Base-by-base conservation (phyloP, 2,329 filamentous ascomycete genomes). In the Aspergillus tubingensis region DNA sequence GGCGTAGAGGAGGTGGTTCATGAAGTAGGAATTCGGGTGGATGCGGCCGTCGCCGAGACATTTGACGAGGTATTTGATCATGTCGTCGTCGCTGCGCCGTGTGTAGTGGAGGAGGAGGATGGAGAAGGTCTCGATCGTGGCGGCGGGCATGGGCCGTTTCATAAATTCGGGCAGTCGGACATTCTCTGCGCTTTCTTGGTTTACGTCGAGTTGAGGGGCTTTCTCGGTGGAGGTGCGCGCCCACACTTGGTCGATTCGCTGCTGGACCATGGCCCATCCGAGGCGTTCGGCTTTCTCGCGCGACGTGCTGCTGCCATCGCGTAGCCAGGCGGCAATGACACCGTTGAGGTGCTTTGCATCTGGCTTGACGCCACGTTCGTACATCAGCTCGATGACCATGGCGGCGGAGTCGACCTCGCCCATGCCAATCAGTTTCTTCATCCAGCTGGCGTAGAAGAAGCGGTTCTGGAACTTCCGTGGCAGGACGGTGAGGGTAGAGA, bases 361-460 rank as follows among this genome's bases (percentile, higher is more conserved):
- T 2, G 91, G 87, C 59, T 82, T 81, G 36, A 92, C 84, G 1
- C 87, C 86, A 67, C 85, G 86, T 55, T 84, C 81, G 67, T 88
- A 86, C 89, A 96, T 94, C 64, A 92, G 82, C 13, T 89, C 84
- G 27, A 95, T 80, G 8, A 96, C 91, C 61, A 86, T 85, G 55
- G 85, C 82, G 3, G 91, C 91, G 2, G 88, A 89, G 59, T 90
- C 85, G 13, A 91, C 77, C 65, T 92, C 85, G 2, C 87, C 87
- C 60, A 88, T 85, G 15, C 88, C 88, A 58, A 96, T 90, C 8
- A 96, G 84, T 53, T 90, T 87, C 75, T 94, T 94, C 70, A 96
- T 83, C 93, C 92, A 96, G 68, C 91, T 93, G 36, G 89, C 90
- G 66, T 92, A 90, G 75, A 96, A 91, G 76, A 92, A 94, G 64